Conservation (phyloP, 2,329 filamentous ascomycete genomes). For the Epichloe baconii region DNA sequence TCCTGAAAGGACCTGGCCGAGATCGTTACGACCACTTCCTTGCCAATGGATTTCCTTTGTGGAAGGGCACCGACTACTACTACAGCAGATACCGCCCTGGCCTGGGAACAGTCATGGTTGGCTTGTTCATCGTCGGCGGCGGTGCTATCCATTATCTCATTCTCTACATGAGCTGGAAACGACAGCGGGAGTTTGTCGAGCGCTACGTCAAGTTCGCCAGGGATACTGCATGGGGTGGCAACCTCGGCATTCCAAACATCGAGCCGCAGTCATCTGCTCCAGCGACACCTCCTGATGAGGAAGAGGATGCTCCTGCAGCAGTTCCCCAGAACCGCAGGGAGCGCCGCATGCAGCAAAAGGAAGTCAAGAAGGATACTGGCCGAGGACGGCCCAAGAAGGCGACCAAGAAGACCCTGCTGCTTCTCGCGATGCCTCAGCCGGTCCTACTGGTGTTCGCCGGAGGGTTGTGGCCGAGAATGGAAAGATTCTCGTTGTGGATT, state of each 20-base stretch:
- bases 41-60: slow-evolving; percentile 81
- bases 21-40: slow-evolving; percentile 94
- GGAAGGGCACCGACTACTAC: slow-evolving; percentile 98
- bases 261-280: slow-evolving; percentile 35
- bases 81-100: slow-evolving; percentile 89
- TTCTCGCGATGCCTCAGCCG: slow-evolving; percentile 36
- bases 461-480: slow-evolving; percentile 88
- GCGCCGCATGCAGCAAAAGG: slow-evolving; percentile 78
- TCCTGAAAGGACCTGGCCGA: slow-evolving; percentile 67
- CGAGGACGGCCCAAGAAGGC: slow-evolving; percentile 39
- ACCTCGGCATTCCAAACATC: slow-evolving; percentile 56
- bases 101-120: slow-evolving; percentile 68
- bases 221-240: slow-evolving; percentile 81
- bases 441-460: slow-evolving; percentile 60
- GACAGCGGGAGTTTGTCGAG: slow-evolving; percentile 82
- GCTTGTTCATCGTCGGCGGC: slow-evolving; percentile 70
- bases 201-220: slow-evolving; percentile 85
- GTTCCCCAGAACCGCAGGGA: slow-evolving; percentile 68
- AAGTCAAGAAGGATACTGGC: slow-evolving; percentile 56
- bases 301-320: slow-evolving; percentile 36
- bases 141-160: slow-evolving; percentile 80
- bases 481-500: slow-evolving; percentile 87
- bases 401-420: slow-evolving; percentile 20
- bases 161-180: slow-evolving; percentile 75
- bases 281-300: slow-evolving; percentile 27